Base-by-base conservation (phyloP, 1,284 basidiomycete genomes). In the Microbotryum lychnidis-dioicae region DNA sequence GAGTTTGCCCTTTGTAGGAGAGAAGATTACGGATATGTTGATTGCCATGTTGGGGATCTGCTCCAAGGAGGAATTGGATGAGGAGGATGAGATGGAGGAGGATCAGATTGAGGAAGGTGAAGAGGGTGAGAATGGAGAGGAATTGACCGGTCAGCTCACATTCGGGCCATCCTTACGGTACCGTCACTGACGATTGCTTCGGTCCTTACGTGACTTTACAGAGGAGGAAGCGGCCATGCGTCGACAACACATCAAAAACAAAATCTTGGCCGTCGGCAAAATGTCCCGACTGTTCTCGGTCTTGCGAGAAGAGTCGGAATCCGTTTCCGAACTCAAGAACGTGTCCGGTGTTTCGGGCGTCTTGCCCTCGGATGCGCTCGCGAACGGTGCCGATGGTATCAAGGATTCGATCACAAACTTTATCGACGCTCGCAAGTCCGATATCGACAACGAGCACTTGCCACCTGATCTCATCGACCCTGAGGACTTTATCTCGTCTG, bases 391-490 rank as follows among this genome's bases (percentile, higher is more conserved):
- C 6, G 94, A 97, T 73, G 93, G 91, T 23, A 94, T 98, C 78
- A 97, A 90, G 77, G 90, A 97, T 66, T 87, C 89, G 23, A 97
- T 98, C 72, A 85, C 83, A 67, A 87, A 86, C 69, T 98, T 97
- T 74, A 90, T 92, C 56, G 93, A 97, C 74, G 94, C 94, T 25
- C 90, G 94, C 69, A 94, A 93, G 78, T 92, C 90, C 48, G 96
- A 99, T 80, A 97, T 98, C 71, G 94, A 98, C 79, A 97, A 98
- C 78, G 94, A 98, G 77, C 86, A 91, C 51, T 79, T 97, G 31
- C 94, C 93, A 16, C 94, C 94, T 1, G 92, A 97, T 31, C 83
- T 98, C 27, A 88, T 93, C 74, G 92, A 97, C 73, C 88, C 88
- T 5, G 83, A 85, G 63, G 86, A 86, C 86, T 75, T 86, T 63